Percentiles rank a stretch among this genome's conserved stretches.
phyloP scores from a whole-genome alignment of 495 filamentous ascomycete genomes.

The Tuber calosporum region DNA sequence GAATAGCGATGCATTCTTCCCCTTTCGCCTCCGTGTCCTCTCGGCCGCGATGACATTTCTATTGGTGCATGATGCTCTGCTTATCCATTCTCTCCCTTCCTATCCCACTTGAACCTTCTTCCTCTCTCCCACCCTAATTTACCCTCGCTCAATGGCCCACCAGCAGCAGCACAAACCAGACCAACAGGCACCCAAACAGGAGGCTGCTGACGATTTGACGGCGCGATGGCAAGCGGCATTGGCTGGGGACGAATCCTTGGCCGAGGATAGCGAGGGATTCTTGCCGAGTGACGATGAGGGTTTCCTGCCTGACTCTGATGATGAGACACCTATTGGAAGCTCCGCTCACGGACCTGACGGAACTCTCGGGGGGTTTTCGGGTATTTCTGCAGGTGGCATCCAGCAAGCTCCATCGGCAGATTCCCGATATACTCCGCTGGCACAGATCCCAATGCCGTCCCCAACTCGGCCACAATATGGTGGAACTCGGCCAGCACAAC shows the following conservation, averaged over 20 bases:
- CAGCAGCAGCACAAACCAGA: slow-evolving; percentile 27
- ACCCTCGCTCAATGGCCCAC: not conserved
- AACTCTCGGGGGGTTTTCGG: slow-evolving; percentile 41
- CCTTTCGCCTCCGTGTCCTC: slow-evolving; percentile 2
- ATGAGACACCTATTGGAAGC: slow-evolving; percentile 37
- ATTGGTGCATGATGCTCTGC: not conserved
- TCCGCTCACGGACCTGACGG: slow-evolving; percentile 36
- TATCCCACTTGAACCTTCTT: not conserved
- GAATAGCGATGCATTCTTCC: not conserved
- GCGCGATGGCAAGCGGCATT: slow-evolving; percentile 79
- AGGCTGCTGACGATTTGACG: slow-evolving; percentile 54
- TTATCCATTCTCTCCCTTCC: not conserved
- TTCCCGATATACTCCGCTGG: slow-evolving; percentile 42
- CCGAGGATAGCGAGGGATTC: slow-evolving; percentile 59
- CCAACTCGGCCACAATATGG: slow-evolving; percentile 31
- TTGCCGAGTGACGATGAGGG: slow-evolving; percentile 67
- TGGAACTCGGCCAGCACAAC: slow-evolving; percentile 23
- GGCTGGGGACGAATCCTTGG: slow-evolving; percentile 66
- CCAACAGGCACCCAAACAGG: slow-evolving; percentile 14
- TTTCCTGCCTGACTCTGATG: slow-evolving; percentile 57
- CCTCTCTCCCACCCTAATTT: not conserved
- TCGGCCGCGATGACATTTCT: not conserved
- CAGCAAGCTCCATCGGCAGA: slow-evolving; percentile 21
- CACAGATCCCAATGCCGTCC: slow-evolving; percentile 40
- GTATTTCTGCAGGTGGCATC: slow-evolving; percentile 31